Evolutionary conservation across 139 green algal species (phyloP).

Genomic region (Volvox africanus): DNA sequence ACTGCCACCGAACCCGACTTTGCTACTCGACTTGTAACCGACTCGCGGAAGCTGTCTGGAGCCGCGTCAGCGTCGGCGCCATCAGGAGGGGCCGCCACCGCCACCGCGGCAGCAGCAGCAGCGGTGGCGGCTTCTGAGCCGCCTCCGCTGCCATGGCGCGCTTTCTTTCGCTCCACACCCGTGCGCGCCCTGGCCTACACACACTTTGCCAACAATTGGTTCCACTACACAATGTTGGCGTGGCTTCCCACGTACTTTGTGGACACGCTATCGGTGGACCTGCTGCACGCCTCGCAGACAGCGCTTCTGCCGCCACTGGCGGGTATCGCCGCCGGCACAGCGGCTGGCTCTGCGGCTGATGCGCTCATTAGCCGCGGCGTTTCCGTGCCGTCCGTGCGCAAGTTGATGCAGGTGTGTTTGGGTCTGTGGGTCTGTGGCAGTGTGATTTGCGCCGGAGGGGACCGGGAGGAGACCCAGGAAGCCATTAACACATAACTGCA

Average conservation of each 20-base stretch:
- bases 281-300: conserved; percentile 81
- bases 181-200: conserved; percentile 89
- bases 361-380: conserved; percentile 78
- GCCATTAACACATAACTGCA: too few species aligned
- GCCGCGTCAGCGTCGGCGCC: not conserved
- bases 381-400: conserved; percentile 81
- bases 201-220: conserved; percentile 99
- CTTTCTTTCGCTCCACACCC: conserved; percentile 80
- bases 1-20: conserved; percentile 30
- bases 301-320: conserved; percentile 89
- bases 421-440: too few species aligned
- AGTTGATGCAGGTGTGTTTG: conserved; percentile 70
- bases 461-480: too few species aligned
- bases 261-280: conserved; percentile 83
- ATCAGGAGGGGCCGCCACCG: not conserved
- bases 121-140: conserved; percentile 10
- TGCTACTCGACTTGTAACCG: not conserved
- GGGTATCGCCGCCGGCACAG: conserved; percentile 71
- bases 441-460: too few species aligned
- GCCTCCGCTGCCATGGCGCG: conserved; percentile 85
- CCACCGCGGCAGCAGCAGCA: not conserved
- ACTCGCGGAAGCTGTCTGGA: conserved; percentile 15
- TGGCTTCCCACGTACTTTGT: conserved; percentile 98
- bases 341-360: conserved; percentile 83
- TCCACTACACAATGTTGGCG: conserved; percentile 95